Evolutionary conservation across 495 filamentous ascomycete species (phyloP), one percentile per base, ranked within the genome.

Genomic region (Lentithecium fluviatile): DNA sequence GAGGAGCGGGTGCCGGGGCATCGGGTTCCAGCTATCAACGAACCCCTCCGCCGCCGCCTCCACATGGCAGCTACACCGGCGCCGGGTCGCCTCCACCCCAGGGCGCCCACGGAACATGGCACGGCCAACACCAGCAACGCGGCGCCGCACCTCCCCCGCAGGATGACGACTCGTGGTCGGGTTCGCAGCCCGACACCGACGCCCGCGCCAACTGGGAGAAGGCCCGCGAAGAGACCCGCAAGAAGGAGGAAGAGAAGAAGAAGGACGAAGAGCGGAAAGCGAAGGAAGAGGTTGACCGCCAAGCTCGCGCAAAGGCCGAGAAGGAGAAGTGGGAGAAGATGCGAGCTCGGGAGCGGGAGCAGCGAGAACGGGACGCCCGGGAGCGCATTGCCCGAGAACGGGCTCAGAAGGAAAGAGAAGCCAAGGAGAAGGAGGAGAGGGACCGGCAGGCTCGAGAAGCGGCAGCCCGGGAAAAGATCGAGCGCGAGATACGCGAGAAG

Each of bases 141-240:
- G 62, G 56, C 26, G 46, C 62, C 19, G 56, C 65, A 20, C 68
- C 64, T 7, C 61, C 67, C 32, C 54, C 68, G 20, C 23, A 58
- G 6, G 55, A 64, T 13, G 7, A 40, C 15, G 45, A 52, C 5
- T 52, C 45, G n/a, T 63, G 60, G 60, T 23, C 19, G 12, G 52
- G 52, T 1, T 51, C 65, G 6, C 62, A 68, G 19, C 64, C 69
- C 6, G 60, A 69, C 19, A 67, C 58, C 2, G 29, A 34, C 13
- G 56, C 72, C 49, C 58, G 72, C 3, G 80, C 77, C 8, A 79
- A 80, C 8, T 88, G 86, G 85, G 85, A 90, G 65, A 87, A 80
- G 60, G 88, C 85, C 47, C 78, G 78, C 48, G 83, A 85, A 53
- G 84, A 86, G 55, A 83, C 83, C 62, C 77, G 79, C 12, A 86